A percentile compares a stretch with the other conserved stretches of the same genome.
Evolutionary conservation across 495 filamentous ascomycete genomes (phyloP).

Genomic region (Pyronema omphalodes): DNA sequence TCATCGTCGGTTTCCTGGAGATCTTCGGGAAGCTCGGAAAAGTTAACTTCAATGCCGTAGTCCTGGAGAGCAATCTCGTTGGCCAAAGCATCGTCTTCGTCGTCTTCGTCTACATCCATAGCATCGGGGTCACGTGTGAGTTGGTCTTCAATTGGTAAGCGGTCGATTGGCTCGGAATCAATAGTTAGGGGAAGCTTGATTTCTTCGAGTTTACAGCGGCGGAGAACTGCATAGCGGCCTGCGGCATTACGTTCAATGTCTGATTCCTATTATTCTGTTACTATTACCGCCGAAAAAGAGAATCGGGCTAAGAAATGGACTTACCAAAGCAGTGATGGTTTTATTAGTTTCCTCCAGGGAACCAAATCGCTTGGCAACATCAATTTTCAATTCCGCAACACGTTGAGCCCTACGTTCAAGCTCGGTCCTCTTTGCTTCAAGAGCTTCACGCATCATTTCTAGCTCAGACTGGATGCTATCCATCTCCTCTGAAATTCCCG

Average conservation of each 20-base stretch:
- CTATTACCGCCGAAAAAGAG: background rate
- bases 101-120: constrained; percentile 79
- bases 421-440: constrained; percentile 47
- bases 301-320: background rate
- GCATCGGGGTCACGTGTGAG: constrained; percentile 44
- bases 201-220: constrained; percentile 83
- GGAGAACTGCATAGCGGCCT: constrained; percentile 61
- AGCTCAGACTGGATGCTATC: constrained; percentile 57
- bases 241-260: constrained; percentile 69
- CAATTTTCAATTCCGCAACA: constrained; percentile 60
- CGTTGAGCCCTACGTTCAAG: constrained; percentile 52
- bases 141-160: constrained; percentile 72
- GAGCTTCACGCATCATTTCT: constrained; percentile 50
- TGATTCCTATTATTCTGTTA: constrained; percentile 33
- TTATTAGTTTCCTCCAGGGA: constrained; percentile 65
- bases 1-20: constrained; percentile 41
- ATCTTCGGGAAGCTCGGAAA: constrained; percentile 68
- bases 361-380: constrained; percentile 67
- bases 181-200: constrained; percentile 65
- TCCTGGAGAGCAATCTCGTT: constrained; percentile 44
- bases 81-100: constrained; percentile 32
- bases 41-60: constrained; percentile 86
- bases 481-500: constrained; percentile 50
- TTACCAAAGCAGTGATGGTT: constrained; percentile 44
- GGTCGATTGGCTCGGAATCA: constrained; percentile 56